A percentile compares a stretch with the other conserved stretches of the same genome.
phyloP scores from a whole-genome alignment of 495 filamentous ascomycete species.

The Penicillium bovifimosum region DNA sequence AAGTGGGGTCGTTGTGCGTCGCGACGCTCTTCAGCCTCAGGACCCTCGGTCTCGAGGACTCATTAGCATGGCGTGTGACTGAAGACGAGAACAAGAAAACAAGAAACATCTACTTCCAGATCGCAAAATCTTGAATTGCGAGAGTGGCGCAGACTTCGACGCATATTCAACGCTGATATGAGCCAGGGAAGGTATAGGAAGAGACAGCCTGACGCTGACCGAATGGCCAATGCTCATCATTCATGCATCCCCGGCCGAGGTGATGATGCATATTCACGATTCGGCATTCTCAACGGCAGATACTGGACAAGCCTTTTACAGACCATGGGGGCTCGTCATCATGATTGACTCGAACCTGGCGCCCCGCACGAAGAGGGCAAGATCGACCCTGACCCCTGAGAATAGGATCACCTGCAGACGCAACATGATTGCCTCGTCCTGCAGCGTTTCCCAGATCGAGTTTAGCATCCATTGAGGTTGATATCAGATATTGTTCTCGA shows the following conservation, averaged over 20 bases:
- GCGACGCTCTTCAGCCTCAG: not conserved
- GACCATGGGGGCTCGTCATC: not conserved
- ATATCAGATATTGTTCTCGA: slow-evolving; percentile 5
- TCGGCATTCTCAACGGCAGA: not conserved
- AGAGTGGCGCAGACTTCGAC: not conserved
- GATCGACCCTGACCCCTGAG: slow-evolving; percentile 9
- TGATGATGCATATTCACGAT: not conserved
- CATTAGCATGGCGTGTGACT: not conserved
- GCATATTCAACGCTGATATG: not conserved
- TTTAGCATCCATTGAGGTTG: not conserved
- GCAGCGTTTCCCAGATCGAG: not conserved
- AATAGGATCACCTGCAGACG: slow-evolving; percentile 17
- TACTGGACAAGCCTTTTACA: not conserved
- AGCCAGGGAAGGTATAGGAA: not conserved
- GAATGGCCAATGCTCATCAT: not conserved
- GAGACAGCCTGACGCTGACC: not conserved
- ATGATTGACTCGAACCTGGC: not conserved
- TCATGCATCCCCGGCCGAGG: not conserved
- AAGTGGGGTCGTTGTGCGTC: not conserved
- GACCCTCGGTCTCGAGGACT: not conserved
- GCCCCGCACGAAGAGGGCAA: slow-evolving; percentile 7
- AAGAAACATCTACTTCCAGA: no score
- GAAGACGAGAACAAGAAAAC: not conserved
- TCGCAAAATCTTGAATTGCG: not conserved
- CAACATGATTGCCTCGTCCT: slow-evolving; percentile 19